Percentiles rank a stretch among this genome's conserved stretches.
phyloP scores from a whole-genome alignment of 345 rosid genomes.

The Salix koriyanagi region DNA sequence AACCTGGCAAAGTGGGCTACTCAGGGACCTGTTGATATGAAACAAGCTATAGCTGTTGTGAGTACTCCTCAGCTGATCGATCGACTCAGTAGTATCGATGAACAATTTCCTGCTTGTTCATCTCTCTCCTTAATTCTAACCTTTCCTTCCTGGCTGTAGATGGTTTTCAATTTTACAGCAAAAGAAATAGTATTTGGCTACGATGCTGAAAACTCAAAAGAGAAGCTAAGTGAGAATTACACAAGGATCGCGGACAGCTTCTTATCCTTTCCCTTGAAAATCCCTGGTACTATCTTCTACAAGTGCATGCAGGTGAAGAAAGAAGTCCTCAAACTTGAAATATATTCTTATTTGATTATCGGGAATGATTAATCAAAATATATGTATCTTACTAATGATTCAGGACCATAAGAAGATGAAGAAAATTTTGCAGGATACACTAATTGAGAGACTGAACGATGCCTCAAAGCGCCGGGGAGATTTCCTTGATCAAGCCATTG shows the following conservation, averaged over 20 bases:
- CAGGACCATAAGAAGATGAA: not conserved
- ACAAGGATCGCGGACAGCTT: not conserved
- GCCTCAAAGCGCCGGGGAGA: not conserved
- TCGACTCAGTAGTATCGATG: too few relatives aligned
- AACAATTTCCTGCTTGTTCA: not conserved
- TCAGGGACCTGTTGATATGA: not conserved
- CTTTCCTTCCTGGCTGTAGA: not conserved
- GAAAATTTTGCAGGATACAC: not conserved
- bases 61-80: not conserved
- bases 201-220: slow-evolving; percentile 6
- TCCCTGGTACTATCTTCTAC: slow-evolving; percentile 33
- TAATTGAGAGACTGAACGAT: not conserved
- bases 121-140: not conserved
- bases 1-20: not conserved
- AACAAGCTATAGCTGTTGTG: not conserved
- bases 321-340: not conserved
- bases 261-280: slow-evolving; percentile 31
- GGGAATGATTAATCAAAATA: not conserved
- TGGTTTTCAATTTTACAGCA: slow-evolving; percentile 25
- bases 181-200: slow-evolving; percentile 16
- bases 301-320: slow-evolving; percentile 33
- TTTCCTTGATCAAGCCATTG: slow-evolving; percentile 19
- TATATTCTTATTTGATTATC: not conserved
- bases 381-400: not conserved
- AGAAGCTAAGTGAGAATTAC: slow-evolving; percentile 18